Evolutionary conservation across 73 alveolate genomes (phyloP), one percentile per base, ranked within the genome.

Genomic region (Paramecium tetraurelia): DNA sequence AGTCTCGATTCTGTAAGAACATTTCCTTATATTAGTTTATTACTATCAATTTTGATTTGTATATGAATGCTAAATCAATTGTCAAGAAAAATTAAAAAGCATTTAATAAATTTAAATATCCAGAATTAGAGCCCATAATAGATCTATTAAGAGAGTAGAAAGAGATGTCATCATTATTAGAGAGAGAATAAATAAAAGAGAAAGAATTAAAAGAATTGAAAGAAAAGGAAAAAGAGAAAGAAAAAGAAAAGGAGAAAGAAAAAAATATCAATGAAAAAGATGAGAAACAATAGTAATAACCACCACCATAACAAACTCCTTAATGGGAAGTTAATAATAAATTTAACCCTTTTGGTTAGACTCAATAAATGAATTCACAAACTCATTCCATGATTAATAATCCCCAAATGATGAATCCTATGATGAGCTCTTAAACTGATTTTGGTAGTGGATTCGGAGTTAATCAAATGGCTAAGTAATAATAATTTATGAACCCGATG

Each of bases 71-170:
- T 4, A 48, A 80, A 44, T 43, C 75, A 43, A 80, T 80, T 18
- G 43, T 80, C 5, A 44, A 24, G 27, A 80, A 80, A 35, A 40
- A 80, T 22, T 80, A 24, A 48, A 48, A 80, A 20, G 71, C 71
- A 21, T 77, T 41, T 41, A 77, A 77, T n/a, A 18, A 77, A 21
- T 80, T 80, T 21, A 80, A 80, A 46, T 80, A 80, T 43, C 75
- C 75, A 24, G 76, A 80, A 40, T 80, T 41, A 44, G 90, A 80
- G 43, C 76, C 75, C 12, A 43, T 80, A 18, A 44, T 80, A 21
- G 90, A 41, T 80, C 16, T 80, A 21, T 33, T 41, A 48, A 80
- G 27, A 48, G 50, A 43, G 10, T 22, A 40, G 7, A 16, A 80
- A 80, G 89, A 77, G 29, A 70, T 70, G 77, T 59, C 77, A 24